These are phyloP conservation scores for Tilletia caries DNA, from an alignment of 1,284 basidiomycete species.

Conservation along the genomic window DNA sequence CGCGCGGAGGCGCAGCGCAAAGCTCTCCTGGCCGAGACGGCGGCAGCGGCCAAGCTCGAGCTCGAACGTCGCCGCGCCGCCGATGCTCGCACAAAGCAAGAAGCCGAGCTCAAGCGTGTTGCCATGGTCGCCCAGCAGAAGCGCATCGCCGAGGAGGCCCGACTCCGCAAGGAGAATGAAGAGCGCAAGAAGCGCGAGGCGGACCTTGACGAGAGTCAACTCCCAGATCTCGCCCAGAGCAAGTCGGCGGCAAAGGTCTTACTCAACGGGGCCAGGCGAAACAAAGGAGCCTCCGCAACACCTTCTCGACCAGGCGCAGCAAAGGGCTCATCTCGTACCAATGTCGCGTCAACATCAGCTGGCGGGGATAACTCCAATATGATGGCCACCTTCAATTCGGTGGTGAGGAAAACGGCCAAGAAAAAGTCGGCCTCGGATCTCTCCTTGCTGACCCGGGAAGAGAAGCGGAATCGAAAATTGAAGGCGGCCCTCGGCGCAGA, in stretches of 20 bases:
- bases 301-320: no score
- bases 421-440: background rate
- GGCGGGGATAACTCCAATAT: background rate
- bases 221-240: background rate
- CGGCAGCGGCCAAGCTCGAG: slow-evolving; percentile 5
- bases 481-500: background rate
- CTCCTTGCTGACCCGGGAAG: background rate
- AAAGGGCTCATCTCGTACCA: no score
- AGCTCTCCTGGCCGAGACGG: background rate
- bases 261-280: background rate
- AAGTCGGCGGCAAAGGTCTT: background rate
- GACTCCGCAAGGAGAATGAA: background rate
- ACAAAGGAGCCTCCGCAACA: background rate
- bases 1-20: background rate
- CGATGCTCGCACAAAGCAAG: background rate
- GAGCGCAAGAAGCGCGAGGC: slow-evolving; percentile 4
- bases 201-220: background rate
- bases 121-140: background rate
- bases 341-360: no score
- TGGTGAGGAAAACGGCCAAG: background rate
- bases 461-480: slow-evolving; percentile 7
- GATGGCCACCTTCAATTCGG: slow-evolving; percentile 7
- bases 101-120: background rate
- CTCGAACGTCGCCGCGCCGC: background rate
- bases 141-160: background rate